phyloP scores from a whole-genome alignment of 495 filamentous ascomycete genomes.

The Aspergillus hancockii region DNA sequence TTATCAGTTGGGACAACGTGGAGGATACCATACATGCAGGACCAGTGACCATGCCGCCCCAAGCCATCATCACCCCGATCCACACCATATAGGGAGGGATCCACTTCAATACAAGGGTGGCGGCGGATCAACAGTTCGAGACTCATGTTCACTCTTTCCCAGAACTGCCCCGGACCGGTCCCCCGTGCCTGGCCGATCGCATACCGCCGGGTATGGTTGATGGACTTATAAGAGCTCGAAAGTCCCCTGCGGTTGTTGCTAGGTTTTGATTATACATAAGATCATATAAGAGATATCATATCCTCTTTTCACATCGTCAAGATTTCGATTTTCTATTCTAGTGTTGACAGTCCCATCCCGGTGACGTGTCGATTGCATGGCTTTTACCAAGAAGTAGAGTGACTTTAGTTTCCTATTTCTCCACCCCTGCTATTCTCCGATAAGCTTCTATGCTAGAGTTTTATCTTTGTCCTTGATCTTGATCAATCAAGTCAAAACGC shows the following conservation, averaged over 20 bases:
- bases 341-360: neutral
- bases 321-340: neutral
- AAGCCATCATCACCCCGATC: conserved; percentile 2
- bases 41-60: neutral
- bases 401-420: neutral
- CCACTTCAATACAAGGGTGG: conserved; percentile 4
- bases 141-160: conserved; percentile 10
- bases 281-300: conserved; percentile 6
- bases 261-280: neutral
- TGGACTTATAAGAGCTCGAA: conserved; percentile 1
- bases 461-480: neutral
- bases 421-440: conserved; percentile 3
- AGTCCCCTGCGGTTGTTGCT: neutral
- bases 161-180: conserved; percentile 20
- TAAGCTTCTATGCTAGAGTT: conserved; percentile 15
- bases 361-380: conserved; percentile 18
- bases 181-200: conserved; percentile 31
- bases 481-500: neutral
- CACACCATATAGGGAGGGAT: conserved; percentile 1
- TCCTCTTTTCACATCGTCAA: neutral
- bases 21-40: neutral
- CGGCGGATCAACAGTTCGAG: conserved; percentile 17
- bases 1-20: conserved; percentile 9
- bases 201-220: conserved; percentile 23
- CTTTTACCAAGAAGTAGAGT: conserved; percentile 3